These are phyloP conservation scores for Tuber melanosporum DNA, from an alignment of 495 filamentous ascomycete species.

Conservation along the genomic window DNA sequence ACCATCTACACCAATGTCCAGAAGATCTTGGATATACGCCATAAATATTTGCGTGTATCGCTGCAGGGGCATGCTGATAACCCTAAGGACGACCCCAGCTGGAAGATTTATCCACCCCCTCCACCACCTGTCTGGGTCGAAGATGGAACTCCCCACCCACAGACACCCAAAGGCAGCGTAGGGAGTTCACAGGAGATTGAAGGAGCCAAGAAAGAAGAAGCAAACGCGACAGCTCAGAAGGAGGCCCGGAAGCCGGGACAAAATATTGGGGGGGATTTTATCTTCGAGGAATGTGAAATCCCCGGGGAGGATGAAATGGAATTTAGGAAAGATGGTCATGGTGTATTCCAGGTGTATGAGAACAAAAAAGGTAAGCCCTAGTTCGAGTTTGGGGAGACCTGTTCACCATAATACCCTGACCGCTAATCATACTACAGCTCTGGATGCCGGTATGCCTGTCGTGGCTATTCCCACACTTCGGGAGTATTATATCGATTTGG, in stretches of 20 bases:
- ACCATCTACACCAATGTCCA: constrained; percentile 83
- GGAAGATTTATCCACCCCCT: constrained; percentile 84
- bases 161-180: constrained; percentile 2
- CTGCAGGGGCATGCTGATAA: constrained; percentile 73
- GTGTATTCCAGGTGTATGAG: constrained; percentile 88
- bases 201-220: constrained; percentile 7
- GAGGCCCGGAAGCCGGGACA: constrained; percentile 76
- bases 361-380: constrained; percentile 43
- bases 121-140: constrained; percentile 86
- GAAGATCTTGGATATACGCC: constrained; percentile 71
- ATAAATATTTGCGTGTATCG: constrained; percentile 84
- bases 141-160: constrained; percentile 43
- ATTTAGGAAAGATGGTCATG: constrained; percentile 70
- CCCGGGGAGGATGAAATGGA: constrained; percentile 62
- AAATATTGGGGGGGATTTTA: constrained; percentile 86
- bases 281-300: constrained; percentile 68
- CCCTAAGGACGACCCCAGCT: constrained; percentile 73
- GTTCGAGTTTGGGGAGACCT: not conserved
- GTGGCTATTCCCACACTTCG: constrained; percentile 78
- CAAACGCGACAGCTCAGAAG: constrained; percentile 23
- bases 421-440: constrained; percentile 47
- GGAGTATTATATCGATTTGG: constrained; percentile 94
- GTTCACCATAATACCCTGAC: constrained; percentile 7
- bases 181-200: constrained; percentile 30
- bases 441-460: constrained; percentile 58